Conservation (phyloP, 768 basidiomycete genomes). For the Tricholoma saponaceum region DNA sequence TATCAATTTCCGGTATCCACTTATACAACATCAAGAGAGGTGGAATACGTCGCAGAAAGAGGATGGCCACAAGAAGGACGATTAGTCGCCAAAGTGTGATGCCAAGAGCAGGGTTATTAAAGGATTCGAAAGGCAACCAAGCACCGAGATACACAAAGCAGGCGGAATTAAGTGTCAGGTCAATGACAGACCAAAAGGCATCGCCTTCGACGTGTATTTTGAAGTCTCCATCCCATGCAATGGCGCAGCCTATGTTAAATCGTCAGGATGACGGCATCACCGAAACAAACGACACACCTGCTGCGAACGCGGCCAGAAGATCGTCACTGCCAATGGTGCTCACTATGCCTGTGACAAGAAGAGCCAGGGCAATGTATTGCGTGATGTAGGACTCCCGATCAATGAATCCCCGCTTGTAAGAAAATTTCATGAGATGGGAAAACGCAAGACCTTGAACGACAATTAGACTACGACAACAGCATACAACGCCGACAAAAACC, state of each 20-base stretch:
- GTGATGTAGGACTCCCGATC: constrained; percentile 85
- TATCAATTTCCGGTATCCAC: constrained; percentile 83
- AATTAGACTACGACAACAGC: constrained; percentile 65
- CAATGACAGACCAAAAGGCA: constrained; percentile 85
- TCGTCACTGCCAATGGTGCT: constrained; percentile 83
- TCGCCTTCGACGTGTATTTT: constrained; percentile 79
- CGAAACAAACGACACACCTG: constrained; percentile 35
- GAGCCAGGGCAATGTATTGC: constrained; percentile 69
- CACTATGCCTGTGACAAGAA: constrained; percentile 75
- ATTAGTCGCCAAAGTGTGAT: constrained; percentile 66
- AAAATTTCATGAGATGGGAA: constrained; percentile 67
- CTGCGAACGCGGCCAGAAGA: constrained; percentile 83
- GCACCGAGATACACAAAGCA: constrained; percentile 89
- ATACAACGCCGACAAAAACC: constrained; percentile 63
- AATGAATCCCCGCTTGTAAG: constrained; percentile 57
- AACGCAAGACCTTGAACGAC: constrained; percentile 53
- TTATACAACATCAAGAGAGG: constrained; percentile 70
- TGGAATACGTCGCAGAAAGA: constrained; percentile 73
- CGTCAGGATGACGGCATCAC: constrained; percentile 5
- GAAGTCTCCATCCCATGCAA: constrained; percentile 90
- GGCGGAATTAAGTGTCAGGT: constrained; percentile 77
- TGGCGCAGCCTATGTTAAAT: constrained; percentile 28
- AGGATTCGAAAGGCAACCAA: constrained; percentile 68
- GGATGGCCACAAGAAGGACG: constrained; percentile 46
- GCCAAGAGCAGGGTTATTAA: constrained; percentile 52